Conservation (phyloP, 345 rosid species). For the Dipteronia sinensis region DNA sequence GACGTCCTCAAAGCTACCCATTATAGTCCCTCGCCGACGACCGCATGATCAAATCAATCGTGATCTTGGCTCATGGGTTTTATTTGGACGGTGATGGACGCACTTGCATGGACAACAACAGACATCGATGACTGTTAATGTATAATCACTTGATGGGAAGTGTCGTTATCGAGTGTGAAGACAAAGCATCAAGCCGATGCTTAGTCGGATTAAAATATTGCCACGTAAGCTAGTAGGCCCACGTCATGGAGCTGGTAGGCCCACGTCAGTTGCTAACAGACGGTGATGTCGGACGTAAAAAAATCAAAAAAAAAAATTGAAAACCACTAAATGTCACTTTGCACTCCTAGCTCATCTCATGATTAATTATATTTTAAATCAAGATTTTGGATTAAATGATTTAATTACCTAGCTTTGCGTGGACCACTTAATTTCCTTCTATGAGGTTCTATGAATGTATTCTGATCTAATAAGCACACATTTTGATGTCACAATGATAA, state of each 20-base stretch:
- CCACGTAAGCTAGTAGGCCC: background rate
- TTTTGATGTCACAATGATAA: background rate
- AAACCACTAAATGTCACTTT: constrained; percentile 5
- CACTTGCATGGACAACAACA: constrained; percentile 8
- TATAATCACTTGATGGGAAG: background rate
- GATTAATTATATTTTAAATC: background rate
- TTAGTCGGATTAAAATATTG: background rate
- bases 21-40: background rate
- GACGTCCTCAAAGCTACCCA: background rate
- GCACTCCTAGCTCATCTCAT: background rate
- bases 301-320: background rate
- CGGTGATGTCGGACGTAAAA: constrained; percentile 6
- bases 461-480: background rate
- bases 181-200: background rate
- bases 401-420: background rate
- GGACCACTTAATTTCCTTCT: background rate
- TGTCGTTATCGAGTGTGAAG: constrained; percentile 10
- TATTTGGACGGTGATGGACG: constrained; percentile 23
- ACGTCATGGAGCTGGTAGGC: constrained; percentile 12
- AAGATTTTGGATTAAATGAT: background rate
- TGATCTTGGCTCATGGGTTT: background rate
- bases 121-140: background rate
- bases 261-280: constrained; percentile 15
- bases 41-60: background rate
- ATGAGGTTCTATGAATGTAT: background rate